phyloP scores from a whole-genome alignment of 2,329 filamentous ascomycete species.

The Didymella arachidicola region DNA sequence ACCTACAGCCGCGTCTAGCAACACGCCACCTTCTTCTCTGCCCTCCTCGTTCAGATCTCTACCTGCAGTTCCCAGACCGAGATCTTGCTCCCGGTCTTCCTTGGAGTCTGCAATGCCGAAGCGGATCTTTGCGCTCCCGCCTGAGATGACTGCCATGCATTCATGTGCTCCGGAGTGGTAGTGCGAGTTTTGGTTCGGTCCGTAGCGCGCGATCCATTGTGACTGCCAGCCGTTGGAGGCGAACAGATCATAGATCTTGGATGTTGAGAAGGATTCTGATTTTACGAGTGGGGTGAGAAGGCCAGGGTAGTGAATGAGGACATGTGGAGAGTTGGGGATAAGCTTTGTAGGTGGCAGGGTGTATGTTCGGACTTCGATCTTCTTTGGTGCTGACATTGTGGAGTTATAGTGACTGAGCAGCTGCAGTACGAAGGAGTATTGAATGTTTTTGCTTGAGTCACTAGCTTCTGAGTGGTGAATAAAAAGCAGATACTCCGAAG shows the following conservation, averaged over 20 bases:
- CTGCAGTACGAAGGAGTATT: neutral
- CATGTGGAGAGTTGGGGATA: constrained; percentile 55
- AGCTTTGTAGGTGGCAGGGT: constrained; percentile 34
- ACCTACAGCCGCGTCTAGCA: constrained; percentile 58
- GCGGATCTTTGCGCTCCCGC: constrained; percentile 59
- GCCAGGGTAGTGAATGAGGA: constrained; percentile 62
- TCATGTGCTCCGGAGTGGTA: constrained; percentile 66
- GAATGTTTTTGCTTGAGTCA: too few relatives aligned
- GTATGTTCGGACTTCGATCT: constrained; percentile 30
- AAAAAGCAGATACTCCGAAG: too few relatives aligned
- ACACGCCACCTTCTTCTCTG: constrained; percentile 58
- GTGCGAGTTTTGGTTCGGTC: constrained; percentile 62
- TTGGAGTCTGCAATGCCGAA: constrained; percentile 61
- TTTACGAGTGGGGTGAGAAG: constrained; percentile 46
- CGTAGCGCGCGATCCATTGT: constrained; percentile 67
- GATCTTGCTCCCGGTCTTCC: constrained; percentile 21
- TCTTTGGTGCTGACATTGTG: neutral
- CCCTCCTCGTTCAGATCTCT: constrained; percentile 51
- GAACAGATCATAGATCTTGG: constrained; percentile 56
- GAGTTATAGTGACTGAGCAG: neutral
- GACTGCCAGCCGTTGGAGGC: constrained; percentile 60
- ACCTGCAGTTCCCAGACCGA: constrained; percentile 30
- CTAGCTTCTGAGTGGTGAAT: too few relatives aligned
- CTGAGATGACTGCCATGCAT: constrained; percentile 65
- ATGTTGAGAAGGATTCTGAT: constrained; percentile 34